A percentile compares a stretch with the other conserved stretches of the same genome.
Evolutionary conservation across 345 rosid species (phyloP).

Genomic region (Melaleuca alternifolia): DNA sequence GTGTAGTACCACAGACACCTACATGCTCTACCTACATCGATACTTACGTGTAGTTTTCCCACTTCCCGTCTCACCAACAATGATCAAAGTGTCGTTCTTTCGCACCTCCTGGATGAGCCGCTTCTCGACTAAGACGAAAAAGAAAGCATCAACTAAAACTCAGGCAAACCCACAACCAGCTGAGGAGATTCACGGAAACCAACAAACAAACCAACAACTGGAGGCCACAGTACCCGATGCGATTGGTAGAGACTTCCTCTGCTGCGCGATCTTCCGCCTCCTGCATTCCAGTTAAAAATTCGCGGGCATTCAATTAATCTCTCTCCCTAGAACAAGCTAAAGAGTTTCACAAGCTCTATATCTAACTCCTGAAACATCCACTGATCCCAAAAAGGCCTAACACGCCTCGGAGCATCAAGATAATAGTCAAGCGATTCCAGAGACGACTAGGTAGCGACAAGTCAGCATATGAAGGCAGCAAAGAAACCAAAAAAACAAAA

Average conservation of each 20-base stretch:
- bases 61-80: slow-evolving; percentile 98
- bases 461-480: background rate
- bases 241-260: slow-evolving; percentile 77
- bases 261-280: slow-evolving; percentile 40
- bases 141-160: background rate
- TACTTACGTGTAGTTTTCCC: slow-evolving; percentile 86
- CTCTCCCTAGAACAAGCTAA: background rate
- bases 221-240: slow-evolving; percentile 44
- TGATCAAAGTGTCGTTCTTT: slow-evolving; percentile 44
- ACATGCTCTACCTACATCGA: background rate
- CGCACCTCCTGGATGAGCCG: slow-evolving; percentile 68
- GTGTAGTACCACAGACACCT: background rate
- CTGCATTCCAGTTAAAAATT: slow-evolving; percentile 12
- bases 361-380: background rate
- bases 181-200: background rate
- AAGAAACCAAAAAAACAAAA: background rate
- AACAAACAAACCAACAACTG: background rate
- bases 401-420: background rate
- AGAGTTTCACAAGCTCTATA: background rate
- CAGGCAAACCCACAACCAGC: background rate
- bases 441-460: background rate
- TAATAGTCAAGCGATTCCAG: background rate
- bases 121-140: slow-evolving; percentile 40
- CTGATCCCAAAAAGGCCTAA: background rate
- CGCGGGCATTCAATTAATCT: background rate